Evolutionary conservation across 1,284 basidiomycete species (phyloP).

Genomic region (Ceratobasidium sp.): DNA sequence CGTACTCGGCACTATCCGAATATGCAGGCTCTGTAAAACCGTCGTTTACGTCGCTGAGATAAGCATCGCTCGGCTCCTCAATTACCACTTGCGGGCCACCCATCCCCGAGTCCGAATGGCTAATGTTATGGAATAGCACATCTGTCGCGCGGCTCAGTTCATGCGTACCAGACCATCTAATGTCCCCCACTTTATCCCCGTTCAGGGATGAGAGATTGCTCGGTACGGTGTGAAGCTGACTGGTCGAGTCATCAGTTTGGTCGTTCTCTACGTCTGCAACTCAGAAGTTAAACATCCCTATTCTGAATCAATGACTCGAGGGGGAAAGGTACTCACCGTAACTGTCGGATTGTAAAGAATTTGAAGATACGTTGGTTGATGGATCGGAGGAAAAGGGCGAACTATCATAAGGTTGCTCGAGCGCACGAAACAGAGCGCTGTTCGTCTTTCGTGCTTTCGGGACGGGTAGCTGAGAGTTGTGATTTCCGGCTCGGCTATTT

Average conservation of each 20-base stretch:
- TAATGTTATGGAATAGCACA: constrained; percentile 30
- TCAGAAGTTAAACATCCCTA: neutral
- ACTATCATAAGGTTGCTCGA: constrained; percentile 37
- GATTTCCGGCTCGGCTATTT: neutral
- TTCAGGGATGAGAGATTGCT: constrained; percentile 35
- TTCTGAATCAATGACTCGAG: neutral
- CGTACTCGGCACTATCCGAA: constrained; percentile 7
- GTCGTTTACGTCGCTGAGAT: neutral
- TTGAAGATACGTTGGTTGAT: neutral
- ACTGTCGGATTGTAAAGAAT: neutral
- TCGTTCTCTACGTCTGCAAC: neutral
- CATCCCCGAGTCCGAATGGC: neutral
- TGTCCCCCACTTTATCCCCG: constrained; percentile 27
- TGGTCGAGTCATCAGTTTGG: neutral
- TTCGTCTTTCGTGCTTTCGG: constrained; percentile 30
- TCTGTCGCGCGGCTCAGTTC: constrained; percentile 16
- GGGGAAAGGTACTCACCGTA: neutral
- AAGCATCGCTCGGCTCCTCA: constrained; percentile 16
- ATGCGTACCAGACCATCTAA: constrained; percentile 29
- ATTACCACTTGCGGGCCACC: neutral
- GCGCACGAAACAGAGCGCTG: constrained; percentile 38
- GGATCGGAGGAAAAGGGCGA: constrained; percentile 6
- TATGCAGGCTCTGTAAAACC: neutral
- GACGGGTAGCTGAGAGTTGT: constrained; percentile 11
- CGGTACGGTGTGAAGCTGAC: constrained; percentile 11